Percentiles rank a stretch among this genome's conserved stretches.
These are phyloP conservation scores for Phytophthora hibernalis DNA, from an alignment of 352 stramenopile genomes.

Conservation along the genomic window DNA sequence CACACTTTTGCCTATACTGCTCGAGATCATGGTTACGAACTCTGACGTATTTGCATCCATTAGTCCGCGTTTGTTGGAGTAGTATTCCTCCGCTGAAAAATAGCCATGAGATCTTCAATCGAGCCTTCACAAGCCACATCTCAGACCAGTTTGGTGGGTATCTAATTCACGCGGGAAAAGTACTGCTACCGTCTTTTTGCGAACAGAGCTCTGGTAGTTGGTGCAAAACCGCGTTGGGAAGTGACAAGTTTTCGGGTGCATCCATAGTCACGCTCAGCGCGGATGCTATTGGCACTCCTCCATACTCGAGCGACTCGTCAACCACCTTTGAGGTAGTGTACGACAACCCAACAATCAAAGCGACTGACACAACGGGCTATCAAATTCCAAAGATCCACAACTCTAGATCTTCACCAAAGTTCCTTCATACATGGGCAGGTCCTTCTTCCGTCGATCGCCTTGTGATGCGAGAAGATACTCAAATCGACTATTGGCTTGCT, in stretches of 20 bases:
- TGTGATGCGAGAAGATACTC: too few species aligned
- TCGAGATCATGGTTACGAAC: too few species aligned
- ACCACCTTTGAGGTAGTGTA: conserved; percentile 55
- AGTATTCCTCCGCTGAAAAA: too few species aligned
- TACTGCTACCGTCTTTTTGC: conserved; percentile 25
- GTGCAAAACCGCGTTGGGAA: conserved; percentile 27
- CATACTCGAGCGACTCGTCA: conserved; percentile 38
- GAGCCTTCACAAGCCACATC: conserved; percentile 35
- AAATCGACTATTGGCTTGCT: too few species aligned
- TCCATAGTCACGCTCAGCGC: conserved; percentile 17
- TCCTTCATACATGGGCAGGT: too few species aligned
- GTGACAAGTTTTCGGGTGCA: conserved; percentile 31
- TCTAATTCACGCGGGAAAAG: conserved; percentile 33
- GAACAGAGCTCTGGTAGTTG: conserved; percentile 28
- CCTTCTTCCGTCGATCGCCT: too few species aligned
- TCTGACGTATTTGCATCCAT: too few species aligned
- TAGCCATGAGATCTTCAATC: conserved; percentile 45
- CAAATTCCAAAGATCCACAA: too few species aligned
- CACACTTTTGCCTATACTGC: too few species aligned
- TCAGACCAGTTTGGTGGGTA: conserved; percentile 49
- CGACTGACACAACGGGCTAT: conserved; percentile 35
- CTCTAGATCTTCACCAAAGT: too few species aligned
- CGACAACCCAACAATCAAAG: conserved; percentile 33
- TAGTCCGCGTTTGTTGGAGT: too few species aligned
- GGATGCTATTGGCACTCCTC: conserved; percentile 20